phyloP scores from a whole-genome alignment of 345 rosid species.

The Clausena lansium region DNA sequence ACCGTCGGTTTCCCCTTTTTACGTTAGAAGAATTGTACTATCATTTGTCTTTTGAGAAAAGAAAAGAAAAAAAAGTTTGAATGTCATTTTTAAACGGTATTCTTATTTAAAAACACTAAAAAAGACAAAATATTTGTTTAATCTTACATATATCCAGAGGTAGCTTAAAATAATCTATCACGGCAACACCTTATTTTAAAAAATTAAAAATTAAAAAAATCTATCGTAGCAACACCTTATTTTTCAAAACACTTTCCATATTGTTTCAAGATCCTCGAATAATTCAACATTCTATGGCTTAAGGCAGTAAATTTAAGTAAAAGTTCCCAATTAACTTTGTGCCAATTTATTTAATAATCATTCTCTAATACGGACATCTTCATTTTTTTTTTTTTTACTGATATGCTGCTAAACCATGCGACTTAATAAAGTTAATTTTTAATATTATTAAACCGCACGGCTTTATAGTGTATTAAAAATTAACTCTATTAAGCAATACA shows the following conservation, averaged over 20 bases:
- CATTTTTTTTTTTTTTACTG: too few relatives aligned
- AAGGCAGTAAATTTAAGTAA: too few relatives aligned
- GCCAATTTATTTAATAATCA: too few relatives aligned
- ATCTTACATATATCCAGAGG: not conserved
- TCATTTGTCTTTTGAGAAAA: not conserved
- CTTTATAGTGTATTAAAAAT: too few relatives aligned
- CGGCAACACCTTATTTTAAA: not conserved
- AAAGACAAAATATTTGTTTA: not conserved
- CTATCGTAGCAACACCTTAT: not conserved
- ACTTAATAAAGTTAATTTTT: too few relatives aligned
- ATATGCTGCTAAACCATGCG: too few relatives aligned
- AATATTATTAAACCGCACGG: too few relatives aligned
- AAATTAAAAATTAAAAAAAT: not conserved
- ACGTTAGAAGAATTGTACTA: constrained; percentile 26
- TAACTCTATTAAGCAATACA: too few relatives aligned
- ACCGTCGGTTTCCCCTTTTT: constrained; percentile 25
- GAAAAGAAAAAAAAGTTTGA: not conserved
- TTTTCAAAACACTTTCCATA: not conserved
- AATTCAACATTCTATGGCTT: not conserved
- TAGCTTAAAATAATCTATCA: too few relatives aligned
- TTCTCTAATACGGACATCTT: too few relatives aligned
- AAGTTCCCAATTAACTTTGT: not conserved
- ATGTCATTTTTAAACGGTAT: not conserved
- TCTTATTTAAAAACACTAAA: not conserved
- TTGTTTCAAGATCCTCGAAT: not conserved